Conservation (phyloP, 495 filamentous ascomycete genomes). For the Durotheca rogersii region DNA sequence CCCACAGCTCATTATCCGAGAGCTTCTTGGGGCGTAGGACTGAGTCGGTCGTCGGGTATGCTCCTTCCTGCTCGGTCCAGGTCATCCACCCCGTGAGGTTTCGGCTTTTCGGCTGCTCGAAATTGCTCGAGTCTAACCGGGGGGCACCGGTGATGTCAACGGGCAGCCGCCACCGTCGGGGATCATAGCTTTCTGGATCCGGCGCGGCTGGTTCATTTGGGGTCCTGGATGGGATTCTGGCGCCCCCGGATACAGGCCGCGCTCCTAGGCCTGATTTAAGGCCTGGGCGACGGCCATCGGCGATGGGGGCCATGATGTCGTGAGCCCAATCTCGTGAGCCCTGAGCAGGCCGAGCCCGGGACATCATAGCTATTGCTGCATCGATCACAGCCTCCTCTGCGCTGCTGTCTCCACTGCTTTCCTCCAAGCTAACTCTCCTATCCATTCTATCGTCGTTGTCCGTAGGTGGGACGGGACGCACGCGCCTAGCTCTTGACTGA, state of each 20-base stretch:
- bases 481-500: neutral
- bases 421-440: neutral
- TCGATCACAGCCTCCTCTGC: neutral
- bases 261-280: neutral
- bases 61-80: conserved; percentile 20
- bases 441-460: neutral
- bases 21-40: neutral
- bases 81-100: conserved; percentile 19
- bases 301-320: conserved; percentile 1
- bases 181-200: conserved; percentile 6
- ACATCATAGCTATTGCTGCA: conserved; percentile 6
- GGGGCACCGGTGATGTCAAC: neutral
- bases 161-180: conserved; percentile 15
- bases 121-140: neutral
- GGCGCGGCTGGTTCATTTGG: conserved; percentile 9
- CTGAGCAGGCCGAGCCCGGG: neutral
- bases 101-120: neutral
- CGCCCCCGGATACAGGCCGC: neutral
- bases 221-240: neutral
- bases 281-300: neutral
- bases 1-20: conserved; percentile 7
- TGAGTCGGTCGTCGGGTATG: conserved; percentile 22
- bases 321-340: conserved; percentile 17
- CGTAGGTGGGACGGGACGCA: neutral
- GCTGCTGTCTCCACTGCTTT: neutral